Evolutionary conservation across 176 grass and related monocot genomes (phyloP).

Genomic region (Bonia amplexicaulis): DNA sequence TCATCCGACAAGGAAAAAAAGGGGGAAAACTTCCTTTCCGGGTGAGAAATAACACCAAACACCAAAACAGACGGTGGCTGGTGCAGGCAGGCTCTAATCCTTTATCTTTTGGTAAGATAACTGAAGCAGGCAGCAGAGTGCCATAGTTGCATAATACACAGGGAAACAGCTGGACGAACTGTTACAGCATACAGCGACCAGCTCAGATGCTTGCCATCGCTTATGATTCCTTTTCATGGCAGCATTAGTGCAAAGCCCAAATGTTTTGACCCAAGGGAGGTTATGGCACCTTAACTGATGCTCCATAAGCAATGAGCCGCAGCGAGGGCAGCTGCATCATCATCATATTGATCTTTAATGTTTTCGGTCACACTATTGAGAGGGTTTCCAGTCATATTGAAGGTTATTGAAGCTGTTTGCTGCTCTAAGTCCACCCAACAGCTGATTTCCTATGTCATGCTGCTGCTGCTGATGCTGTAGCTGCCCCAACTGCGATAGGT

Average conservation of each 20-base stretch:
- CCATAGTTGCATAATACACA: conserved; percentile 37
- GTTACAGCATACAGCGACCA: conserved; percentile 41
- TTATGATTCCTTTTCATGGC: conserved; percentile 26
- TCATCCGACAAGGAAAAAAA: conserved; percentile 23
- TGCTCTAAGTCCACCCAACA: conserved; percentile 67
- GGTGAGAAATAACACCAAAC: conserved; percentile 26
- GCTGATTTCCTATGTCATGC: conserved; percentile 75
- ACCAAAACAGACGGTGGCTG: background rate
- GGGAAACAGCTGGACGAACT: conserved; percentile 29
- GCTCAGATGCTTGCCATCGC: conserved; percentile 17
- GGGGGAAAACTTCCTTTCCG: conserved; percentile 17
- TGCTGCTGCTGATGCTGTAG: conserved; percentile 66
- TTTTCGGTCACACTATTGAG: conserved; percentile 48
- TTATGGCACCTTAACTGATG: conserved; percentile 21
- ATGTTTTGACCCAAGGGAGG: conserved; percentile 17
- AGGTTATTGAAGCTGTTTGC: conserved; percentile 86
- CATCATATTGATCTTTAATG: conserved; percentile 25
- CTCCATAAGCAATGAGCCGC: conserved; percentile 22
- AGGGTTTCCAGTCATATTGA: conserved; percentile 84
- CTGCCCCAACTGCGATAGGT: conserved; percentile 59
- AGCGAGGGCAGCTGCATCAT: conserved; percentile 11
- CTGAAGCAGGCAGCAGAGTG: conserved; percentile 22
- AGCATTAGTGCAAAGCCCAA: conserved; percentile 16
- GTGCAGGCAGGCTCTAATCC: conserved; percentile 35
- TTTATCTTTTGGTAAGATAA: conserved; percentile 33